Conservation (phyloP, 306 rosid species). For the Quercus mongolica region DNA sequence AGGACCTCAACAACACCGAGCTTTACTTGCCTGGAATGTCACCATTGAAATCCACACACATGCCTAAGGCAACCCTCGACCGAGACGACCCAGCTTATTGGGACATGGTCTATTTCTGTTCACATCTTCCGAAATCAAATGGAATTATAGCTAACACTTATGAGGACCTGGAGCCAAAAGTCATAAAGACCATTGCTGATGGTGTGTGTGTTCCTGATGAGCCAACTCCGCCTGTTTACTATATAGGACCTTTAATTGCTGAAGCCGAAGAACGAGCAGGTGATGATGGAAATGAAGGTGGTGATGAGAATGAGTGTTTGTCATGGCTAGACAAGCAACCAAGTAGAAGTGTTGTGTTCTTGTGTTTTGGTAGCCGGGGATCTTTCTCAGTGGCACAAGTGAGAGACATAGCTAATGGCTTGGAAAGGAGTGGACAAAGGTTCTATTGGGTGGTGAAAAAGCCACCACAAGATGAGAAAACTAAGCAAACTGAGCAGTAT, state of each 20-base stretch:
- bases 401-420: slow-evolving; percentile 22
- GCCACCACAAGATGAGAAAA: slow-evolving; percentile 10
- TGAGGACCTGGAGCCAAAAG: slow-evolving; percentile 14
- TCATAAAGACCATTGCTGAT: neutral
- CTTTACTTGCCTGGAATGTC: slow-evolving; percentile 14
- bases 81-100: slow-evolving; percentile 7
- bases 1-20: neutral
- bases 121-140: slow-evolving; percentile 3
- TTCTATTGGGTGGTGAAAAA: slow-evolving; percentile 21
- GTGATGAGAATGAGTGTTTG: neutral
- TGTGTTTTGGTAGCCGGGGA: slow-evolving; percentile 29
- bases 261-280: neutral
- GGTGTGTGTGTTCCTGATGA: slow-evolving; percentile 12
- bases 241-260: slow-evolving; percentile 14
- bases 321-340: slow-evolving; percentile 27
- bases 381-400: slow-evolving; percentile 9
- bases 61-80: neutral
- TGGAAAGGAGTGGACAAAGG: slow-evolving; percentile 23
- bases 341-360: slow-evolving; percentile 14
- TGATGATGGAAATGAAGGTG: neutral
- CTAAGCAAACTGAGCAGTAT: neutral
- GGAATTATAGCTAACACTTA: slow-evolving; percentile 21
- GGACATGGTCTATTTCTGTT: slow-evolving; percentile 1
- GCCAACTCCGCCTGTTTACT: slow-evolving; percentile 10
- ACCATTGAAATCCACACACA: slow-evolving; percentile 5